Evolutionary conservation across 176 grass and related monocot species (phyloP).

Genomic region (Typha latifolia): DNA sequence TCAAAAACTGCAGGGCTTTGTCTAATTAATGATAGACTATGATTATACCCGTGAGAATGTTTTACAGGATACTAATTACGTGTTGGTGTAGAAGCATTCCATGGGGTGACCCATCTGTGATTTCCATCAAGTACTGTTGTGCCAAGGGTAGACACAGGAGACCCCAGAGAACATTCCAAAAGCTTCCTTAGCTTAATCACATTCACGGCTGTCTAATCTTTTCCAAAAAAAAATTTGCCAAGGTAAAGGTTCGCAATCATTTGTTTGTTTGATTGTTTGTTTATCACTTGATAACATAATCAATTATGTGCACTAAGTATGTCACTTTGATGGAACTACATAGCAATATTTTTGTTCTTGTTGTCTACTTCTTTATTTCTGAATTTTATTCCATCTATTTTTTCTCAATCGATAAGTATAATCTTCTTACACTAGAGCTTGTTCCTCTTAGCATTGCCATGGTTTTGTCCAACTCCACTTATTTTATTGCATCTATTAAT

Average conservation of each 20-base stretch:
- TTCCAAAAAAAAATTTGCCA: background rate
- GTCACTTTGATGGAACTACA: background rate
- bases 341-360: no score
- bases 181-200: conserved; percentile 17
- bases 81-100: no score
- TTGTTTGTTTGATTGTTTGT: background rate
- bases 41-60: background rate
- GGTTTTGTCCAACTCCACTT: no score
- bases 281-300: background rate
- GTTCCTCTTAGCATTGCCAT: no score
- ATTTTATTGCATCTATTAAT: no score
- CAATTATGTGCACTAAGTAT: background rate
- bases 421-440: no score
- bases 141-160: conserved; percentile 30
- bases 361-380: no score
- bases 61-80: no score
- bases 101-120: background rate
- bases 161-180: conserved; percentile 58
- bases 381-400: no score
- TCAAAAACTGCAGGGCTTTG: no score
- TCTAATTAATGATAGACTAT: no score
- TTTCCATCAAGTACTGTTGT: conserved; percentile 1
- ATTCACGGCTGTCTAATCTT: background rate
- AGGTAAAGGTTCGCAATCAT: background rate
- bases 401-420: no score